A percentile compares a stretch with the other conserved stretches of the same genome.
phyloP scores from a whole-genome alignment of 495 filamentous ascomycete species.

The Bombardia bombarda region DNA sequence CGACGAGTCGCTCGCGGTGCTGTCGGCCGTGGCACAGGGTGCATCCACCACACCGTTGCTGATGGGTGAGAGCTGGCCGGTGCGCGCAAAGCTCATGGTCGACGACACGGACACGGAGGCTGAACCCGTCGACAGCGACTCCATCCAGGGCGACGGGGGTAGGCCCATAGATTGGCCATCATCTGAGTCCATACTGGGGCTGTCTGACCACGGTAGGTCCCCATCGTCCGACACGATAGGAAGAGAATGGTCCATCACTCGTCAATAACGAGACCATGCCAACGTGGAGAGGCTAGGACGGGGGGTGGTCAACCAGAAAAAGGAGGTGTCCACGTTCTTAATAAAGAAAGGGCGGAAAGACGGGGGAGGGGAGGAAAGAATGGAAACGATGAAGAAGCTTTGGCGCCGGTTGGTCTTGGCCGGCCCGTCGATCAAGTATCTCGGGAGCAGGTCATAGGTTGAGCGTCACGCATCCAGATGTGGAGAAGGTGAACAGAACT shows the following conservation, averaged over 20 bases:
- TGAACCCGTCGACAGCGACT: slow-evolving; percentile 18
- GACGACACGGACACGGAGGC: slow-evolving; percentile 15
- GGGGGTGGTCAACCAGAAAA: background rate
- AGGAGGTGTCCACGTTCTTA: slow-evolving; percentile 9
- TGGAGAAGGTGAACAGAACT: too few relatives aligned
- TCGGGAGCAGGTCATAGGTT: slow-evolving; percentile 2
- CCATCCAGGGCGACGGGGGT: slow-evolving; percentile 30
- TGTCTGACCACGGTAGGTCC: slow-evolving; percentile 34
- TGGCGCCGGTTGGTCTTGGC: slow-evolving; percentile 9
- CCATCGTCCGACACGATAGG: slow-evolving; percentile 31
- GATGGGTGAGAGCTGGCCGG: slow-evolving; percentile 41
- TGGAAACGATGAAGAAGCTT: slow-evolving; percentile 4
- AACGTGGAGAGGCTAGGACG: slow-evolving; percentile 9
- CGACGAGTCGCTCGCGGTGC: slow-evolving; percentile 15
- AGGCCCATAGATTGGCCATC: slow-evolving; percentile 28
- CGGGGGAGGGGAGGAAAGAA: slow-evolving; percentile 2
- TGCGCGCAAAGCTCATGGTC: slow-evolving; percentile 21
- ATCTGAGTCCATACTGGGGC: slow-evolving; percentile 36
- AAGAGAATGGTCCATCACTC: slow-evolving; percentile 35
- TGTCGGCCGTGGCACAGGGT: slow-evolving; percentile 17
- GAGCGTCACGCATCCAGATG: background rate
- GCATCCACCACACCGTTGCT: slow-evolving; percentile 39
- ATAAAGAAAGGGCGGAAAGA: slow-evolving; percentile 7
- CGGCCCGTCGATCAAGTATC: slow-evolving; percentile 17
- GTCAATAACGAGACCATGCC: slow-evolving; percentile 35